Evolutionary conservation across 1,284 basidiomycete genomes (phyloP).

Genomic region (Sanghuangporus weigelae): DNA sequence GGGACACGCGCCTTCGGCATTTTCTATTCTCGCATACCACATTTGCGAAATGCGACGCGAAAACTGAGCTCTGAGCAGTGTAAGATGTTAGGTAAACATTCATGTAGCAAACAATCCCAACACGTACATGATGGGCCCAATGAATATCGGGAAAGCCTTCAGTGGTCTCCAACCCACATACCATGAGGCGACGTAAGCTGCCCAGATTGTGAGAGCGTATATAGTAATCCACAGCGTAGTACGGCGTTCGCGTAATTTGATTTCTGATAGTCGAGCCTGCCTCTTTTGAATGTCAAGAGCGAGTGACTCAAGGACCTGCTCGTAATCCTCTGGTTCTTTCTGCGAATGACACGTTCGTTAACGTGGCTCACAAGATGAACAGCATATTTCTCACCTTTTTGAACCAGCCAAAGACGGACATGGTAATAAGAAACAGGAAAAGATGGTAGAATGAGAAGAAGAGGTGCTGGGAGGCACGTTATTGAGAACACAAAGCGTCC

Average conservation of each 20-base stretch:
- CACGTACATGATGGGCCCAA: conserved; percentile 77
- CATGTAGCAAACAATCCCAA: neutral
- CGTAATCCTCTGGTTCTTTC: conserved; percentile 61
- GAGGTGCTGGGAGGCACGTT: neutral
- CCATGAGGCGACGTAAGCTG: conserved; percentile 77
- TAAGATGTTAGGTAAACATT: neutral
- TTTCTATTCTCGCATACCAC: conserved; percentile 83
- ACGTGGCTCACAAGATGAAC: neutral
- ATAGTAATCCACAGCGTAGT: conserved; percentile 77
- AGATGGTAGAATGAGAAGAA: neutral
- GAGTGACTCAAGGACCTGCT: conserved; percentile 58
- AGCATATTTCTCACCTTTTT: conserved; percentile 5
- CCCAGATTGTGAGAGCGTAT: conserved; percentile 80
- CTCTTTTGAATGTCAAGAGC: conserved; percentile 67
- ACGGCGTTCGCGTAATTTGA: conserved; percentile 81
- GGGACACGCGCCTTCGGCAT: conserved; percentile 69
- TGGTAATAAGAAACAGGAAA: neutral
- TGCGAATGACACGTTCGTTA: neutral
- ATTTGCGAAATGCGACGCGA: conserved; percentile 79
- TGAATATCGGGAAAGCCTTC: conserved; percentile 52
- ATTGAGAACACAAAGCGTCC: neutral
- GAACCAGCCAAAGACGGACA: conserved; percentile 16
- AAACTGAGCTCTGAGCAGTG: conserved; percentile 64
- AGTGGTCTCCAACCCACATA: conserved; percentile 63
- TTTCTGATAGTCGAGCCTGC: conserved; percentile 81